Evolutionary conservation across 2,329 filamentous ascomycete species (phyloP), one percentile per base, ranked within the genome.

Genomic region (Calonectria ilicicola): DNA sequence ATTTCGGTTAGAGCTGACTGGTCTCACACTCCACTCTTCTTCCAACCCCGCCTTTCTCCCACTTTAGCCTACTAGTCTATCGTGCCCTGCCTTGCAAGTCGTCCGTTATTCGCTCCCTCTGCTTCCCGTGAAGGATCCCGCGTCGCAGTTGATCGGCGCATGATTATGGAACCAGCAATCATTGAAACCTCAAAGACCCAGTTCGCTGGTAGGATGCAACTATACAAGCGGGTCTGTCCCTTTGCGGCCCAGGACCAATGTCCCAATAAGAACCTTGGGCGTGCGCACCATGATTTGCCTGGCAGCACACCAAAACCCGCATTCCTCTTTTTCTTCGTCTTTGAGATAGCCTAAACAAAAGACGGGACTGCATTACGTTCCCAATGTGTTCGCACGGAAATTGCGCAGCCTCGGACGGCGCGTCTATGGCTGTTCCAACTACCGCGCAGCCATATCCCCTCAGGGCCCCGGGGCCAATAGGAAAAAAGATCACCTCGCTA

Each of bases 401-500:
- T 23, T 47, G 26, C 8, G 14, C 46, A 26, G 29, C 58, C 38
- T 47, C 47, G 1, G 17, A 64, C 2, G 46, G n/a, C 5, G 46
- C 46, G 47, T 47, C 60, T 32, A 38, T 9, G 27, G 40, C n/a
- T 27, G 46, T 21, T 35, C 27, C 47, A 40, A 69, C 49, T 1
- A 49, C 29, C 1, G 51, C 29, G 10, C 17, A 35, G 49, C 29
- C 49, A 26, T 70, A 70, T 56, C 68, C 68, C 8, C 27, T 53
- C 51, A 70, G 65, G 29, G 62, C 51, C 26, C 23, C 49, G 6
- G 58, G 4, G 5, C 69, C 65, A 7, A 64, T 72, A 40, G 65
- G 69, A 26, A 72, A 72, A 17, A 72, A 69, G 40, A 69, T 72
- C 6, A 60, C 70, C 2, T 69, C 70, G 29, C 49, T 72, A 17